Base-by-base conservation (phyloP, 2,329 filamentous ascomycete genomes). In the Aspergillus glaucus region DNA sequence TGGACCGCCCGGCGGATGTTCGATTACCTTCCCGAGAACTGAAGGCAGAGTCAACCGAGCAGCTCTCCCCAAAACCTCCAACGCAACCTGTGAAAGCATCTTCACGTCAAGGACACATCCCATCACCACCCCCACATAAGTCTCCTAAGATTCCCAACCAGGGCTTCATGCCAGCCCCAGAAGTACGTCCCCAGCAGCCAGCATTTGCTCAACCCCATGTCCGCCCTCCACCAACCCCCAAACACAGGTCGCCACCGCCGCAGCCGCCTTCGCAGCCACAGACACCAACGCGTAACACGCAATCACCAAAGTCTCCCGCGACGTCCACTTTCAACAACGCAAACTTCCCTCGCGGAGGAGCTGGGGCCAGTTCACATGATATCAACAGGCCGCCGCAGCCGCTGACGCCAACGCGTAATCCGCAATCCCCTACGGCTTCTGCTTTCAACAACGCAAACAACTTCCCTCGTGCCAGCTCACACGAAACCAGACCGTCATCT, bases 171-270 rank as follows among this genome's bases (percentile, higher is more conserved):
- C 28, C 46, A 44, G 45, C 46, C 12, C 22, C 39, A 1, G 50
- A 54, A 49, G 39, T 49, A 41, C 45, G 44, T 17, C 49, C 48
- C 37, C 52, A 50, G 7, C 50, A 44, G 21, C 52, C 50, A 21
- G 43, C 19, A 40, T 40, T 44, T 22, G 32, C 26, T 37, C 51
- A 45, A 36, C 57, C 51, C 51, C 52, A 48, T 21, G 49, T 49
- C 47, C 58, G 47, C 43, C 59, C 53, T 62, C 74, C 14, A 71
- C 75, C 3, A 71, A 75, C 9, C 71, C 78, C 2, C 82, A 85
- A 60, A 79, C 82, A 8, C 72, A 77, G 21, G 77, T 76, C 6
- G 75, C 80, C 52, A 69, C 79, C 21, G 24, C 46, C 53, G 9
- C 50, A 52, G 6, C 36, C 15, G 14, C 36, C n/a, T 15, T 39